These are phyloP conservation scores for Suillus discolor DNA, from an alignment of 768 basidiomycete species.

Conservation along the genomic window DNA sequence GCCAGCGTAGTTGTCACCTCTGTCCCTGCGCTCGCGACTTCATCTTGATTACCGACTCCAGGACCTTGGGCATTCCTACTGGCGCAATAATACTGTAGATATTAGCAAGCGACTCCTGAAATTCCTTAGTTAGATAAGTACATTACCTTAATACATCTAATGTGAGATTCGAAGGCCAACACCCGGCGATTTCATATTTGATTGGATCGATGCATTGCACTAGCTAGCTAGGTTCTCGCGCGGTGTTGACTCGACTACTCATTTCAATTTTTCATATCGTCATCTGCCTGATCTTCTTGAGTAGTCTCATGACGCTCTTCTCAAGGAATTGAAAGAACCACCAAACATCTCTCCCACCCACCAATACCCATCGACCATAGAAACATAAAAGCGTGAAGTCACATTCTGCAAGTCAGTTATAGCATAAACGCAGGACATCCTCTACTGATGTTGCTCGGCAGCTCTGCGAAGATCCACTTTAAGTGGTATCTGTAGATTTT, in stretches of 20 bases:
- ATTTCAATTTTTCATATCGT: not conserved
- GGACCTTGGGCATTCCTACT: not conserved
- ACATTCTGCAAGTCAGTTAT: too few relatives aligned
- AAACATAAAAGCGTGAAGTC: not conserved
- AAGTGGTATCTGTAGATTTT: not conserved
- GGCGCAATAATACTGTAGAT: not conserved
- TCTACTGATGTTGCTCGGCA: too few relatives aligned
- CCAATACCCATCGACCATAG: not conserved
- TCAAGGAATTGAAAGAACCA: not conserved
- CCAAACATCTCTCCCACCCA: not conserved
- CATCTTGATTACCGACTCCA: not conserved
- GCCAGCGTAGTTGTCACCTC: constrained; percentile 4
- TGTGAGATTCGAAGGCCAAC: not conserved
- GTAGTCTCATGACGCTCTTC: not conserved
- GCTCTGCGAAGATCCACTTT: not conserved
- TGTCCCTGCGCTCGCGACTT: constrained; percentile 7
- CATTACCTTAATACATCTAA: not conserved
- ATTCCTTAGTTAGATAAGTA: not conserved
- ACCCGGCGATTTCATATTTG: not conserved
- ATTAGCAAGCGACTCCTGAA: too few relatives aligned
- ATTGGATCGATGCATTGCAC: not conserved
- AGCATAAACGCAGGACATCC: too few relatives aligned
- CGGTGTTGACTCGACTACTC: not conserved
- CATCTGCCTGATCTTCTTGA: too few relatives aligned
- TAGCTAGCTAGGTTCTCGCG: not conserved